These are phyloP conservation scores for Clavispora vitiphila DNA, from an alignment of 805 yeast genomes.

Conservation along the genomic window DNA sequence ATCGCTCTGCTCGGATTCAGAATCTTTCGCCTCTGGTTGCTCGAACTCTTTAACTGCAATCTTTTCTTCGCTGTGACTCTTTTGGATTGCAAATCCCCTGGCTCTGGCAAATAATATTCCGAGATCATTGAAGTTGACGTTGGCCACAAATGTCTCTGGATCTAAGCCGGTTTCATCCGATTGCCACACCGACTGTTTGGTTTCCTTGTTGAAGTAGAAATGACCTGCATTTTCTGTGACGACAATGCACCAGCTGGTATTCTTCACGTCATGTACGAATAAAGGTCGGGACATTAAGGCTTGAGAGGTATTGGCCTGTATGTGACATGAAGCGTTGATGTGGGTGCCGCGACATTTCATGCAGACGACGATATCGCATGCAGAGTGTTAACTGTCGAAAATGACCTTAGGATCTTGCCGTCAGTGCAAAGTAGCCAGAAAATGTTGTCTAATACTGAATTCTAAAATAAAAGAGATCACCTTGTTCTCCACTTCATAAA, in stretches of 20 bases:
- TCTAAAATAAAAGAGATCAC: too few relatives aligned
- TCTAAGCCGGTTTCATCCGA: slow-evolving; percentile 19
- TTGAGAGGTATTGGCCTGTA: neutral
- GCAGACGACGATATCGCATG: neutral
- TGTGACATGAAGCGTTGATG: neutral
- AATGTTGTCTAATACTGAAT: too few relatives aligned
- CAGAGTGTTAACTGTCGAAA: too few relatives aligned
- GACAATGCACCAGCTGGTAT: slow-evolving; percentile 25
- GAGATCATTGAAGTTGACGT: slow-evolving; percentile 26
- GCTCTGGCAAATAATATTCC: slow-evolving; percentile 24
- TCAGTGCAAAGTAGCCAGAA: too few relatives aligned
- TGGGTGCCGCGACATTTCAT: neutral
- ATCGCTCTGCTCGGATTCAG: slow-evolving; percentile 1
- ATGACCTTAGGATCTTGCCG: too few relatives aligned
- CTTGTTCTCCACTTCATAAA: too few relatives aligned
- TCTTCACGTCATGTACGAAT: slow-evolving; percentile 9
- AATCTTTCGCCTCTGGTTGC: too few relatives aligned
- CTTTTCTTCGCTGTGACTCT: neutral
- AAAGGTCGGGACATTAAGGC: slow-evolving; percentile 5
- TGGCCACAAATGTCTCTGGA: slow-evolving; percentile 10
- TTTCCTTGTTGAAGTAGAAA: slow-evolving; percentile 25
- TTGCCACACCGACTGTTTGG: slow-evolving; percentile 29
- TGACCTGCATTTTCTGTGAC: slow-evolving; percentile 23
- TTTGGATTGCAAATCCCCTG: slow-evolving; percentile 13
- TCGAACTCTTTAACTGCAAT: neutral